Evolutionary conservation across 75 land plant genomes (phyloP), one percentile per base, ranked within the genome.

Genomic region (Selaginella moellendorffii): DNA sequence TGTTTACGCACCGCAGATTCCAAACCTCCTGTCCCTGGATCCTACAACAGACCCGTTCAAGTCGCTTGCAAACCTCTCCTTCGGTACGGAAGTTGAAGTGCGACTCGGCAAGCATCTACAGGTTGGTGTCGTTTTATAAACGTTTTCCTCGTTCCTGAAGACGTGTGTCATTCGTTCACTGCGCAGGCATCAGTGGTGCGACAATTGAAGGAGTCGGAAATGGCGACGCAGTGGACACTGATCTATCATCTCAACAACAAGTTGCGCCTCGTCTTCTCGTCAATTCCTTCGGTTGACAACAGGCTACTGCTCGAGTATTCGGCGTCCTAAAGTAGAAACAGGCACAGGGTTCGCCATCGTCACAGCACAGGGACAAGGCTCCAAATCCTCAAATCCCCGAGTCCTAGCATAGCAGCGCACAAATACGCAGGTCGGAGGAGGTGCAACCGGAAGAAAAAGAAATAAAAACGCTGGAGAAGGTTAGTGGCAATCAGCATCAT

Each of bases 221-320:
- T 93, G 98, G 90, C 98, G 12, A 86, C 85, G 68, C 98, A 93
- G 54, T 89, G 90, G 90, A 93, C 96, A 28, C 64, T 93, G 59
- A 69, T 80, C 19, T 93, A 93, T 68, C 87, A 89, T 63, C 85
- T 93, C 0, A 93, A 84, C 69, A 93, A 82, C 75, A 92, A 95
- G 63, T 67, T 93, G 21, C 81, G 98, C 2, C 72, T 93, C 63
- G 80, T 93, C 18, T 79, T 85, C 56, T 88, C 88, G 62, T 92
- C 97, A 26, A 76, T 81, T 26, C 91, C 96, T 52, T 80, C 90
- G 25, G 74, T 72, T 1, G 81, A 77, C 53, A 78, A 86, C 28
- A 86, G 98, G 14, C 75, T 93, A 28, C 77, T 93, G 0, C 81
- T 89, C 54, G 97, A 93, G 54, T 93, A 93, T 65, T 82, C 98